Evolutionary conservation across 179 eudicot genomes (phyloP), one percentile per base, ranked within the genome.

Genomic region (Drosera spatulata): DNA sequence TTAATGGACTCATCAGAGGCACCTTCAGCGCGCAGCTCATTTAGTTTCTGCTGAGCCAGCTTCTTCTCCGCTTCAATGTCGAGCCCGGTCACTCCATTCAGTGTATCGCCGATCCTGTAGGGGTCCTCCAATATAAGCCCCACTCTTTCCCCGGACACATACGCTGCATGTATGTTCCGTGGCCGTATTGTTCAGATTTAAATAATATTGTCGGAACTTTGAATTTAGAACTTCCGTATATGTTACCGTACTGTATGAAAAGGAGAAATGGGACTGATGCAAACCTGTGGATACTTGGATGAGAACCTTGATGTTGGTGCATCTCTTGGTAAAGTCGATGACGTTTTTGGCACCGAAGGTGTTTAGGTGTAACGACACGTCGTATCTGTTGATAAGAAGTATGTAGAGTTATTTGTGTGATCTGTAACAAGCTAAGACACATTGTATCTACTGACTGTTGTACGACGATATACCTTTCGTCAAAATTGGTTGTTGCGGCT

Each of bases 401-500:
- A 22, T 22, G 33, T 22, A 22, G 33, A 22, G 33, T 22, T 22
- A 22, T 22, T 22, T 22, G 33, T 22, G 6, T 38, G 39, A 3
- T 41, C 5, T 58, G n/a, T 3, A 58, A 58, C 40, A 55, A 3
- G 10, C 1, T 22, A 22, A 22, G 33, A 22, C 33, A 22, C 33
- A 22, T 22, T 22, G 33, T 22, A 22, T 22, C 33, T 22, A 22
- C 33, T 22, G 33, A 22, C 33, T 22, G 33, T 22, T 22, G 33
- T 22, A 22, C 33, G 33, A 1, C 33, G 33, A 39, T 13, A 41
- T 73, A 86, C 97, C 97, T 84, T 66, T 90, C 97, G 67, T 87
- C 89, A 71, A 87, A 90, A 58, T 82, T 90, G 70, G 93, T 87
- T 2, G 84, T 90, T 53, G 97, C 97, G 66, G 97, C 97, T 42